Evolutionary conservation across 139 green algal species (phyloP).

Genomic region (Chlamydomonas applanata): DNA sequence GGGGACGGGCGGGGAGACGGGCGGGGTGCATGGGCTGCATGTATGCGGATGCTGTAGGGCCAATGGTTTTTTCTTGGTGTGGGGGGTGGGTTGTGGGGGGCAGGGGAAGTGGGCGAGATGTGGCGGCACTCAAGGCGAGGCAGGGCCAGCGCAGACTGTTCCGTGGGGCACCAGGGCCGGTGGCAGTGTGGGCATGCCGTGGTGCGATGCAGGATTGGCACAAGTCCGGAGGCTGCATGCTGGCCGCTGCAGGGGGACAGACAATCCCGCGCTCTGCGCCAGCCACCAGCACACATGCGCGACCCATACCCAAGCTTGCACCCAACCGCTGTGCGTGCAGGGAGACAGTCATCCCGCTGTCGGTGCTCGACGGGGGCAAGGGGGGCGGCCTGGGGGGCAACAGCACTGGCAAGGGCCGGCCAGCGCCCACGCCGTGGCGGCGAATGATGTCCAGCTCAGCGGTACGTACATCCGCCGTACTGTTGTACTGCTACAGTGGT

Average conservation of each 20-base stretch:
- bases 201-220: neutral
- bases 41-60: too few species aligned
- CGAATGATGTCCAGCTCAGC: slow-evolving; percentile 67
- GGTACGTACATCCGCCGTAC: neutral
- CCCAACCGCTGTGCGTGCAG: slow-evolving; percentile 14
- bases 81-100: neutral
- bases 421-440: slow-evolving; percentile 62
- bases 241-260: too few species aligned
- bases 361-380: slow-evolving; percentile 5
- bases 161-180: neutral
- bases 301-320: neutral
- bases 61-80: neutral
- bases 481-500: too few species aligned
- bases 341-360: slow-evolving; percentile 52
- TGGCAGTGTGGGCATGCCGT: neutral
- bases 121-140: too few species aligned
- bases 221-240: too few species aligned
- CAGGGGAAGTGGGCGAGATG: neutral
- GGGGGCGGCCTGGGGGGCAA: neutral
- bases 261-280: too few species aligned
- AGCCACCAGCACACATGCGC: too few species aligned
- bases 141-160: neutral
- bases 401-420: slow-evolving; percentile 37
- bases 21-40: too few species aligned
- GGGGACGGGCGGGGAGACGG: too few species aligned